Evolutionary conservation across 495 filamentous ascomycete genomes (phyloP).

Genomic region (Xylaria longipes): DNA sequence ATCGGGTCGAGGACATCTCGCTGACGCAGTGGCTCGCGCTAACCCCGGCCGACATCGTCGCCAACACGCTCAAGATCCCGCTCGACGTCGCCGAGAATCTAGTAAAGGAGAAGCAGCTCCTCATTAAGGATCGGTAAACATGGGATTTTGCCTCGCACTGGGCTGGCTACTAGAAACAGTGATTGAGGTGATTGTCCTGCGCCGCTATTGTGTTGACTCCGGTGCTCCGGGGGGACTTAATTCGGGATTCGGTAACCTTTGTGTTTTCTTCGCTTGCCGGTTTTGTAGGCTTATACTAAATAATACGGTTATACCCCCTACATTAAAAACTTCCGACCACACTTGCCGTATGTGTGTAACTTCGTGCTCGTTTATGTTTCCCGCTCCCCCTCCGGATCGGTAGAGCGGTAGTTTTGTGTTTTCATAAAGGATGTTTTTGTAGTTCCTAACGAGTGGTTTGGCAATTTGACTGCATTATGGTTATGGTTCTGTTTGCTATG

Average conservation of each 20-base stretch:
- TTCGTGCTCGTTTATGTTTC: neutral
- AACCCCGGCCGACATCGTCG: slow-evolving; percentile 65
- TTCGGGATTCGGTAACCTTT: neutral
- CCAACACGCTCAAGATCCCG: slow-evolving; percentile 62
- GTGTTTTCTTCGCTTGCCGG: neutral
- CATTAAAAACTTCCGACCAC: too few relatives aligned
- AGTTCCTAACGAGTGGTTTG: neutral
- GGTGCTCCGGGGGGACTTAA: neutral
- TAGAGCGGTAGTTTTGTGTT: too few relatives aligned
- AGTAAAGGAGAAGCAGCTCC: slow-evolving; percentile 69
- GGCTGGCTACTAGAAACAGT: neutral
- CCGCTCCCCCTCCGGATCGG: neutral
- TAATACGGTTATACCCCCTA: neutral
- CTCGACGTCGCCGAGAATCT: slow-evolving; percentile 61
- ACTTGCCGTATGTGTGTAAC: neutral
- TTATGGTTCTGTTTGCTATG: neutral
- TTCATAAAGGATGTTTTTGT: too few relatives aligned
- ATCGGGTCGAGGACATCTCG: slow-evolving; percentile 62
- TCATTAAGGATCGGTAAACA: slow-evolving; percentile 44
- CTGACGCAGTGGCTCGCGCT: slow-evolving; percentile 70
- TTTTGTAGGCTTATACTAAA: neutral
- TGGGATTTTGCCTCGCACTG: neutral
- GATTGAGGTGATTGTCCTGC: neutral
- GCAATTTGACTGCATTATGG: neutral
- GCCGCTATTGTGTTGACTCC: neutral